phyloP scores from a whole-genome alignment of 805 yeast genomes.

The Candida schatavii region DNA sequence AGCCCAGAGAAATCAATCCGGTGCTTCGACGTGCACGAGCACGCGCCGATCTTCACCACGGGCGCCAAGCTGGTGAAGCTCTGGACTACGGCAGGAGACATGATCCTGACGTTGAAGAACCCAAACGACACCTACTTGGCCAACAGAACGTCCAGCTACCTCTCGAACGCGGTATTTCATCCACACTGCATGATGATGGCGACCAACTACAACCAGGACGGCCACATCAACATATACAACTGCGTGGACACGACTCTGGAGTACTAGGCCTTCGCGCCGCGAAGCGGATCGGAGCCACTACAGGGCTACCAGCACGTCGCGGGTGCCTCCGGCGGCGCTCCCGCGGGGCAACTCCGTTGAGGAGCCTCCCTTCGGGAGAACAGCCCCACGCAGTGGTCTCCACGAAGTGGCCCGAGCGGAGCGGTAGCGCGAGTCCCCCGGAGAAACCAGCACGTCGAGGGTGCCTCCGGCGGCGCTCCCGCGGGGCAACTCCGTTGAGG shows the following conservation, averaged over 20 bases:
- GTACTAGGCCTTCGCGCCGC: constrained; percentile 24
- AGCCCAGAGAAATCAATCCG: constrained; percentile 50
- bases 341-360: too few species aligned
- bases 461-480: too few species aligned
- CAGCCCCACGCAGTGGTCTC: too few species aligned
- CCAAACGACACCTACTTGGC: constrained; percentile 43
- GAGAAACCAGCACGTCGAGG: too few species aligned
- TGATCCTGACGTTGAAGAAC: constrained; percentile 58
- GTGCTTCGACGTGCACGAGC: constrained; percentile 84
- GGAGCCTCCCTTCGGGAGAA: too few species aligned
- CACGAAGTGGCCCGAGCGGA: too few species aligned
- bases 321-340: too few species aligned
- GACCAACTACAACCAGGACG: constrained; percentile 75
- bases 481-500: too few species aligned
- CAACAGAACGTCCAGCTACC: constrained; percentile 48
- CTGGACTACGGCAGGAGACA: constrained; percentile 84
- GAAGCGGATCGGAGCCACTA: too few species aligned
- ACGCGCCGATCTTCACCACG: constrained; percentile 90
- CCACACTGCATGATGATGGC: constrained; percentile 96
- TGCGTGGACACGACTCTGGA: constrained; percentile 39
- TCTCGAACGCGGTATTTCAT: constrained; percentile 73
- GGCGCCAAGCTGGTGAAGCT: constrained; percentile 77
- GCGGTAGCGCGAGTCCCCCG: too few species aligned
- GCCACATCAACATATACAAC: constrained; percentile 59
- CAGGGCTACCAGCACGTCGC: too few species aligned